Percentiles rank a stretch among this genome's conserved stretches.
phyloP scores from a whole-genome alignment of 345 rosid species.

The Lumnitzera littorea region DNA sequence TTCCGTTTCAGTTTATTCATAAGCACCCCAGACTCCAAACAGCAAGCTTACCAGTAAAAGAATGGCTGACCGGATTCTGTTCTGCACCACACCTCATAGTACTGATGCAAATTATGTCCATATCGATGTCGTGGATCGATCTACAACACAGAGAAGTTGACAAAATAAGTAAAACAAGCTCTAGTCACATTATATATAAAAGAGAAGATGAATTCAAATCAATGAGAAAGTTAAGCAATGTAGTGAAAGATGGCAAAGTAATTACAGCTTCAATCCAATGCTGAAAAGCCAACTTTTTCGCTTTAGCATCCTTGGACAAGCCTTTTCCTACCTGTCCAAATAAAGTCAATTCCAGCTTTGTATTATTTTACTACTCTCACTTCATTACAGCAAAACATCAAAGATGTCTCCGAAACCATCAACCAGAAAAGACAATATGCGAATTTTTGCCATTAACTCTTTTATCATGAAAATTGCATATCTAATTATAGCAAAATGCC shows the following conservation, averaged over 20 bases:
- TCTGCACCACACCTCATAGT: conserved; percentile 73
- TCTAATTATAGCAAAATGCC: conserved; percentile 8
- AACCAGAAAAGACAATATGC: background rate
- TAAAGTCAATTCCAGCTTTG: background rate
- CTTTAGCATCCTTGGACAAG: conserved; percentile 54
- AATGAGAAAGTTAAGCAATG: background rate
- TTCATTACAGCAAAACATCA: too few species aligned
- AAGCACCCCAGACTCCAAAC: background rate
- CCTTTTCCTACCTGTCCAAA: conserved; percentile 60
- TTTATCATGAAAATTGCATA: background rate
- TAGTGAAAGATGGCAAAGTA: background rate
- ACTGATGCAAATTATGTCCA: conserved; percentile 71
- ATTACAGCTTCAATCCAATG: conserved; percentile 79
- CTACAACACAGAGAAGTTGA: conserved; percentile 21
- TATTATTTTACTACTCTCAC: too few species aligned
- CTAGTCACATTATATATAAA: background rate
- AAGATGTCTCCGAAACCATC: too few species aligned
- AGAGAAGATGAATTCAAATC: background rate
- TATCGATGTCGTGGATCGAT: conserved; percentile 94
- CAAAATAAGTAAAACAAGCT: background rate
- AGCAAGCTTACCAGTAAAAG: conserved; percentile 59
- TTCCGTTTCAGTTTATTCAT: too few species aligned
- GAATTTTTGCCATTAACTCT: too few species aligned
- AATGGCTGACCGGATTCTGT: conserved; percentile 81
- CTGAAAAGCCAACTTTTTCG: conserved; percentile 83